Conservation (phyloP, 345 rosid genomes). For the Arabidopsis arenosa region DNA sequence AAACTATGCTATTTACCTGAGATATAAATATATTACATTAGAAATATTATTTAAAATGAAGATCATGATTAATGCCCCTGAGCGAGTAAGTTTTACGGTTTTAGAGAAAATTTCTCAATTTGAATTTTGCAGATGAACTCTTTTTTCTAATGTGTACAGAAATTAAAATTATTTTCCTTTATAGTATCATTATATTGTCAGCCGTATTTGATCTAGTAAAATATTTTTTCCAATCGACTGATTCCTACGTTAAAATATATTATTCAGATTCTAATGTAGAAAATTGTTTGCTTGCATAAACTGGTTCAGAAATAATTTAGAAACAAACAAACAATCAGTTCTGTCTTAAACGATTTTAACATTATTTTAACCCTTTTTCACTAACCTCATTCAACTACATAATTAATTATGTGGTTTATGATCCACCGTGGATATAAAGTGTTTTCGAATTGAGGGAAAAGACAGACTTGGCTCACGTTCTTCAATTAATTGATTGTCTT, state of each 20-base stretch:
- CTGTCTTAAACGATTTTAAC: background rate
- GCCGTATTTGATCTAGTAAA: background rate
- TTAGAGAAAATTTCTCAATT: background rate
- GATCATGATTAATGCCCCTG: background rate
- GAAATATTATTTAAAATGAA: background rate
- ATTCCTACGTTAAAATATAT: background rate
- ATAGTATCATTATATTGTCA: background rate
- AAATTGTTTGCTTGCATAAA: constrained; percentile 3
- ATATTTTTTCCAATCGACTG: background rate
- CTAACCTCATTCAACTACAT: background rate
- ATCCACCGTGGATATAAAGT: constrained; percentile 29
- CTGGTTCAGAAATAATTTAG: background rate
- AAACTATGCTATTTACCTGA: too few relatives aligned
- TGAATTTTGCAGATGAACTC: background rate
- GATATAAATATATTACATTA: background rate
- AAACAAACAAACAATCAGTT: background rate
- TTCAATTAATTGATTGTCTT: constrained; percentile 6
- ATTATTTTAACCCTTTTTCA: background rate
- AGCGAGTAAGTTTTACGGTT: background rate
- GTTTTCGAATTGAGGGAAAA: constrained; percentile 41
- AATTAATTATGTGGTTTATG: constrained; percentile 13
- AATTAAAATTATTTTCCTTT: background rate
- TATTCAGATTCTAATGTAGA: background rate
- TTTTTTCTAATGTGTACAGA: background rate
- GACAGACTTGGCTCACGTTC: constrained; percentile 58